A percentile compares a stretch with the other conserved stretches of the same genome.
phyloP scores from a whole-genome alignment of 345 rosid species.

The Murraya paniculata region DNA sequence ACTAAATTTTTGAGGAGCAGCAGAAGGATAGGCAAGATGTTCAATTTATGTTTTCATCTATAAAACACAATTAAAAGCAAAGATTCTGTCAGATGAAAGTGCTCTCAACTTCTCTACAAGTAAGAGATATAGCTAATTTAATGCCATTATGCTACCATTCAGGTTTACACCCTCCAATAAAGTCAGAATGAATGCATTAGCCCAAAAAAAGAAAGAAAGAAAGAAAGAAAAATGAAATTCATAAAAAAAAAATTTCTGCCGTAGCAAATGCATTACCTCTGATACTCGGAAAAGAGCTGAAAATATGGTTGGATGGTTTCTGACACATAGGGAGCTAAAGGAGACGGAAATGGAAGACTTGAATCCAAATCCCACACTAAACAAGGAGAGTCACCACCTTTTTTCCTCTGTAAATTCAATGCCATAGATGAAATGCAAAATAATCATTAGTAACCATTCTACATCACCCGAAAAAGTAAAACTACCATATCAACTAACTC shows the following conservation, averaged over 20 bases:
- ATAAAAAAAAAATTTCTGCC: background rate
- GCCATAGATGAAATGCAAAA: background rate
- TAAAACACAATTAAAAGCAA: background rate
- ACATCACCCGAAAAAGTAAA: background rate
- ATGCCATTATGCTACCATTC: background rate
- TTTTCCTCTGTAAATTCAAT: conserved; percentile 46
- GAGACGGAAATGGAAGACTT: conserved; percentile 72
- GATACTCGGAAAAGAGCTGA: conserved; percentile 70
- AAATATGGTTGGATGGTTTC: conserved; percentile 72
- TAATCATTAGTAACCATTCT: conserved; percentile 10
- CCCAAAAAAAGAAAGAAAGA: too few species aligned
- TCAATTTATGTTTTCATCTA: background rate
- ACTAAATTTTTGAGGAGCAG: background rate
- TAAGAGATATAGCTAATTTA: background rate
- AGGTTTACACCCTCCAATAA: background rate
- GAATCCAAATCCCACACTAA: conserved; percentile 92
- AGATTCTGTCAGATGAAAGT: background rate
- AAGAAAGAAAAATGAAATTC: background rate
- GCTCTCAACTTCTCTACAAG: background rate
- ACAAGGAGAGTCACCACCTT: conserved; percentile 34
- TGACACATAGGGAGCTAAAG: conserved; percentile 51
- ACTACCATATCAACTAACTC: background rate
- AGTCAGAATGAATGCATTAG: background rate
- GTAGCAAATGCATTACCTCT: conserved; percentile 42
- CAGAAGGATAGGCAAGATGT: background rate